Evolutionary conservation across 108 stramenopile species (phyloP), one percentile per base, ranked within the genome.

Genomic region (Nitzschia putrida): DNA sequence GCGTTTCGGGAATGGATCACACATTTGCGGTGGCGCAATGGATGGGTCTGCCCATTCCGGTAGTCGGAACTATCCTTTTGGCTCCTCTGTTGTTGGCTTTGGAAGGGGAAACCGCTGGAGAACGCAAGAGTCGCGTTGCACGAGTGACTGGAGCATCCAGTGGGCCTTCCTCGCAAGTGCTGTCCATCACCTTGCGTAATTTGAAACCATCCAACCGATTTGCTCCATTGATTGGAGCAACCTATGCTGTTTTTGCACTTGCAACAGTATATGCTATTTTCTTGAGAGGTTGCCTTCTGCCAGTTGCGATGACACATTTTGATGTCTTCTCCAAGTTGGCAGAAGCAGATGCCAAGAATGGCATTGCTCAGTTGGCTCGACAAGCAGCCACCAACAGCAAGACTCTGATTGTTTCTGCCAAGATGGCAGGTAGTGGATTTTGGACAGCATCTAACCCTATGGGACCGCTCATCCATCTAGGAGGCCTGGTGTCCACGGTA

Each of bases 1-100:
- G 91, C 12, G 80, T 89, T 23, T 78, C 85, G 41, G 84, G 88
- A 18, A 61, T 92, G 57, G 91, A 87, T 67, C 80, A 79, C 29
- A 56, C 53, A 26, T 83, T 83, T 53, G 83, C 80, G 2, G 71
- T 85, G 4, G 79, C 78, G 21, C 71, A 77, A 9, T 39, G 88
- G 9, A 68, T 84, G 22, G 88, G 91, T 18, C 70, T 88, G 43
- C 88, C 88, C 22, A 73, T 76, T 34, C 83, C 88, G 21, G 71
- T 89, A 21, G 53, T 88, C 43, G 91, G 88, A 11, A 92, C 87
- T 7, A 25, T 92, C 23, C 22, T 83, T 12, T 61, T 77, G 23
- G 61, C 88, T 41, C 79, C 83, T 0, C 85, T 92, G 10, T 71
- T 92, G 61, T 64, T 89, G n/a, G 53, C 71, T 8, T 61, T 92